Conservation (phyloP, 2,329 filamentous ascomycete species). For the Arachnopeziza araneosa region DNA sequence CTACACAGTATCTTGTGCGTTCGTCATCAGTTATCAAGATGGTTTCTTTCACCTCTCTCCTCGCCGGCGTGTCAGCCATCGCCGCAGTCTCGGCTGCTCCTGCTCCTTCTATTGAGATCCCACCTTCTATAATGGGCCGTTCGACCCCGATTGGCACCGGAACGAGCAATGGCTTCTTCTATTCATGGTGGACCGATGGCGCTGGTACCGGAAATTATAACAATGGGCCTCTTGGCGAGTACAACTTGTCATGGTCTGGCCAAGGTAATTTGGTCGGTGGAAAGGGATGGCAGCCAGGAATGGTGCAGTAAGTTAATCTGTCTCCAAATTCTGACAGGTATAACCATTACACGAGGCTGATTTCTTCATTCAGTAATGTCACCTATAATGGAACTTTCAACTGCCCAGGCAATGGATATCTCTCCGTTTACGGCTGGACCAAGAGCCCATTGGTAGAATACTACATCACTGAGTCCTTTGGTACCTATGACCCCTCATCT, state of each 20-base stretch:
- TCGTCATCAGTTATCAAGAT: conserved; percentile 5
- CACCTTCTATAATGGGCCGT: neutral
- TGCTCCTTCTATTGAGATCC: neutral
- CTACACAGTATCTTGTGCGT: neutral
- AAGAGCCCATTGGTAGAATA: conserved; percentile 50
- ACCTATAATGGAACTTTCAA: neutral
- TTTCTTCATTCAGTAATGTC: neutral
- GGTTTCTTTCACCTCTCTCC: conserved; percentile 18
- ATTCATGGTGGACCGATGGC: conserved; percentile 56
- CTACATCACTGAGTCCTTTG: conserved; percentile 47
- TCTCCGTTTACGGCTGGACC: conserved; percentile 53
- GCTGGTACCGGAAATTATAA: conserved; percentile 44
- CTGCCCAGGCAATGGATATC: conserved; percentile 37
- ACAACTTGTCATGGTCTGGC: conserved; percentile 43
- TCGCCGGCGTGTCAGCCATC: conserved; percentile 13
- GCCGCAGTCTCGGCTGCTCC: conserved; percentile 14
- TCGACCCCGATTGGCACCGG: conserved; percentile 33
- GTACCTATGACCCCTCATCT: conserved; percentile 43
- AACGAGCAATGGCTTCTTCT: conserved; percentile 53
- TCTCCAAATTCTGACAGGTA: neutral
- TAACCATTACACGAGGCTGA: neutral
- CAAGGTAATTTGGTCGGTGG: conserved; percentile 43
- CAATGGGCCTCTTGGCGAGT: conserved; percentile 45
- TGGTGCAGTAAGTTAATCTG: conserved; percentile 14
- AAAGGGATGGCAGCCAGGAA: conserved; percentile 44